phyloP scores from a whole-genome alignment of 345 rosid species.

The Chamaenerion angustifolium region DNA sequence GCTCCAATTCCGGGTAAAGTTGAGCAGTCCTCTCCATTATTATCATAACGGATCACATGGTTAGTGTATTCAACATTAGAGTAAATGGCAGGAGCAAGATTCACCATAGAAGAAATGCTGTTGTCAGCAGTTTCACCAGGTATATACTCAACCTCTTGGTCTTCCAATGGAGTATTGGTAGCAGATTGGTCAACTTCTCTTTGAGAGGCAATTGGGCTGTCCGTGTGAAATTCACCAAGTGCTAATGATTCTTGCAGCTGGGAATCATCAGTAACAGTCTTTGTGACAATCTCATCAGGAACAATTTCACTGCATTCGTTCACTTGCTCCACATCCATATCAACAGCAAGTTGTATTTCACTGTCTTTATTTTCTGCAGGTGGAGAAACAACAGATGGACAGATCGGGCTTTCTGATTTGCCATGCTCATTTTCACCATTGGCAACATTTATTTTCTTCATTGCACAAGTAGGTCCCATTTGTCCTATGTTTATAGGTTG shows the following conservation, averaged over 20 bases:
- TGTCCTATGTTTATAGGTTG: constrained; percentile 10
- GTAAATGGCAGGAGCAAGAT: constrained; percentile 12
- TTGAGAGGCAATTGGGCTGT: constrained; percentile 10
- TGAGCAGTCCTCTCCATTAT: constrained; percentile 22
- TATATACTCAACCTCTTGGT: constrained; percentile 18
- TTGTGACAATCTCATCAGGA: constrained; percentile 11
- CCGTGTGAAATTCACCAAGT: constrained; percentile 11
- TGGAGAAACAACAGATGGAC: constrained; percentile 15
- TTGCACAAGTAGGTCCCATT: constrained; percentile 16
- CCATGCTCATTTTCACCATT: constrained; percentile 17
- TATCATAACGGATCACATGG: constrained; percentile 15
- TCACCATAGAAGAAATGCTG: constrained; percentile 6
- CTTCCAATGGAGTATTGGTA: constrained; percentile 13
- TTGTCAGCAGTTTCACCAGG: constrained; percentile 13
- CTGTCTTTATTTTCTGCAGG: constrained; percentile 15
- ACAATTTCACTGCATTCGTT: neutral
- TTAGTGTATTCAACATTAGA: constrained; percentile 18
- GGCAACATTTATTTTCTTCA: constrained; percentile 7
- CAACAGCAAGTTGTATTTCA: constrained; percentile 16
- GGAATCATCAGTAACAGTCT: constrained; percentile 12
- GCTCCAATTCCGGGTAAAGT: constrained; percentile 24
- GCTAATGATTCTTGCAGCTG: constrained; percentile 16
- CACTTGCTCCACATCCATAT: constrained; percentile 4
- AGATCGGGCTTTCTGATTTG: constrained; percentile 8
- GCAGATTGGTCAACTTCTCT: constrained; percentile 15